phyloP scores from a whole-genome alignment of 192 early-diverging fungal genomes.

The Thoreauomyces humboldtii region DNA sequence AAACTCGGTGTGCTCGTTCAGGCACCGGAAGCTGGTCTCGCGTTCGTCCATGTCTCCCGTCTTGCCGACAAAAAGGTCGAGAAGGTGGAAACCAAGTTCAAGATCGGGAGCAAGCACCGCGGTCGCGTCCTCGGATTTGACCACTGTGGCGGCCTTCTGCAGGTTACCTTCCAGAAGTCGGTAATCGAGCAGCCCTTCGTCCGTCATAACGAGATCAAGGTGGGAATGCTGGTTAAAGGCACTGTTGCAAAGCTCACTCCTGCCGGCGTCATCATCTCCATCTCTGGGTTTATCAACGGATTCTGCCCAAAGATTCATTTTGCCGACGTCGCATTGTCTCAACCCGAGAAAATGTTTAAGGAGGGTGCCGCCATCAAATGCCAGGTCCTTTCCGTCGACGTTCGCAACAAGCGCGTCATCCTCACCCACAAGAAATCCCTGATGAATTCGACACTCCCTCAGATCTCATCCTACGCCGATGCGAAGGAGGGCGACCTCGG shows the following conservation, averaged over 20 bases:
- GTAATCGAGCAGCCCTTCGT: conserved; percentile 71
- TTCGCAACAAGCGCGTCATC: conserved; percentile 51
- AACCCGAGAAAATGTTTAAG: conserved; percentile 77
- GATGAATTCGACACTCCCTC: conserved; percentile 66
- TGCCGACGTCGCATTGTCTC: conserved; percentile 69
- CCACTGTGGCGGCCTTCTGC: conserved; percentile 69
- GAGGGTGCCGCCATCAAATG: conserved; percentile 68
- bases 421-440: conserved; percentile 77
- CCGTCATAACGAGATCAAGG: conserved; percentile 62
- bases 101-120: conserved; percentile 67
- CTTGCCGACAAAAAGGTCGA: conserved; percentile 65
- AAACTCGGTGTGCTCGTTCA: conserved; percentile 63
- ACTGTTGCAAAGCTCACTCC: conserved; percentile 35
- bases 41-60: conserved; percentile 68
- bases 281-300: conserved; percentile 54
- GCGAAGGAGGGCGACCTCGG: conserved; percentile 59
- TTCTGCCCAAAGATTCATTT: conserved; percentile 75
- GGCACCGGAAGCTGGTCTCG: conserved; percentile 40
- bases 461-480: conserved; percentile 59
- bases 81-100: conserved; percentile 52
- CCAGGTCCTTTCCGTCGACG: conserved; percentile 58
- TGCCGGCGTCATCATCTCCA: conserved; percentile 37
- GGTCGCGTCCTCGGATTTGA: conserved; percentile 80
- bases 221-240: conserved; percentile 55
- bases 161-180: conserved; percentile 67